Evolutionary conservation across 163 green algal genomes (phyloP).

Genomic region (Scenedesmus sp.): DNA sequence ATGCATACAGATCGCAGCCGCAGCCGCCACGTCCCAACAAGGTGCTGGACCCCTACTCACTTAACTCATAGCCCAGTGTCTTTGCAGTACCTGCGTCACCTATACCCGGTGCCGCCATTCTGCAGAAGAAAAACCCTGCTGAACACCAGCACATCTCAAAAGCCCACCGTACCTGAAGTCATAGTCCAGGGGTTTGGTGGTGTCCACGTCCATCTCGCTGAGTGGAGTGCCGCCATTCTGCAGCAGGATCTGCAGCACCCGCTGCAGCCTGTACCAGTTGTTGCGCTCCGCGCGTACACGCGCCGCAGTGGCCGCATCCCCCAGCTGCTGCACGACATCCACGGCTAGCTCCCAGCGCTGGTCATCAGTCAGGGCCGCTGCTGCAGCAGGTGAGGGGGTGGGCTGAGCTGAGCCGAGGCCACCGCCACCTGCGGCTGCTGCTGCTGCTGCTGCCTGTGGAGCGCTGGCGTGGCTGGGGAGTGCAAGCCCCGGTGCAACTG

Average conservation of each 20-base stretch:
- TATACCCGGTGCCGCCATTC: conserved; percentile 66
- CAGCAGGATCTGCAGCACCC: conserved; percentile 87
- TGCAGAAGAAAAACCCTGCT: conserved; percentile 64
- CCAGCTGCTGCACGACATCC: conserved; percentile 69
- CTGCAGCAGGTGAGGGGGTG: neutral
- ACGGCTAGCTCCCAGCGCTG: conserved; percentile 82
- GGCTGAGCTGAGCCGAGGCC: neutral
- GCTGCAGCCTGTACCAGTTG: conserved; percentile 94
- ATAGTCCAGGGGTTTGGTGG: conserved; percentile 66
- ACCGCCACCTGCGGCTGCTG: conserved; percentile 7
- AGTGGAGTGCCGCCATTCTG: conserved; percentile 68
- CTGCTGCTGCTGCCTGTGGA: conserved; percentile 31
- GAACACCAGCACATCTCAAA: neutral
- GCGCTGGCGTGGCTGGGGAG: no score
- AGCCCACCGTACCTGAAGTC: conserved; percentile 81
- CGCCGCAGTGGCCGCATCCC: conserved; percentile 71
- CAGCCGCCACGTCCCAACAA: no score
- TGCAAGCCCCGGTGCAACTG: neutral
- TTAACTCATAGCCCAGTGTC: neutral
- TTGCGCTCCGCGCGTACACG: conserved; percentile 76
- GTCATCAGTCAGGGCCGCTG: conserved; percentile 59
- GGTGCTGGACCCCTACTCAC: no score
- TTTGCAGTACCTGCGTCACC: no score
- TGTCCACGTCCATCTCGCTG: conserved; percentile 58
- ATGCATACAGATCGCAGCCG: no score